A percentile compares a stretch with the other conserved stretches of the same genome.
Conservation (phyloP, 495 filamentous ascomycete species). For the Hypoxylon intermedium region DNA sequence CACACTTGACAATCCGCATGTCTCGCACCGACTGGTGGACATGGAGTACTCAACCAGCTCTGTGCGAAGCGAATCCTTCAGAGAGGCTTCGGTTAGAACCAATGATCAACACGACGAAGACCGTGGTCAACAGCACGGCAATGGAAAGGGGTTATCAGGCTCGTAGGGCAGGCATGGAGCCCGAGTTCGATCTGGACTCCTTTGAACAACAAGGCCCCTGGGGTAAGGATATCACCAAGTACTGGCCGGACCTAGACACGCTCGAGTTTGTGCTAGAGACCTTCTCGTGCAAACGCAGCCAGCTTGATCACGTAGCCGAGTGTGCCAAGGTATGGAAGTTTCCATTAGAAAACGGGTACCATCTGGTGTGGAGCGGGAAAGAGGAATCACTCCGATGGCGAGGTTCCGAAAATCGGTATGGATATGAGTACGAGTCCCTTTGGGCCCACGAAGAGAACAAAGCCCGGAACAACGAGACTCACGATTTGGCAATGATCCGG, state of each 20-base stretch:
- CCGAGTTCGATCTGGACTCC: conserved; percentile 37
- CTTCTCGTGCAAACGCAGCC: conserved; percentile 28
- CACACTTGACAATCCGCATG: conserved; percentile 39
- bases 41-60: conserved; percentile 21
- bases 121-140: conserved; percentile 11
- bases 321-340: conserved; percentile 44
- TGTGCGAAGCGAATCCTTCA: not conserved
- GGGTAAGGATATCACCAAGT: conserved; percentile 34
- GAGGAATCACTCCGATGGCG: conserved; percentile 30
- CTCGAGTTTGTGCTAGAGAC: conserved; percentile 41
- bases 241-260: conserved; percentile 38
- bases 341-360: conserved; percentile 25
- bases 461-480: not conserved
- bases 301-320: conserved; percentile 37
- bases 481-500: not conserved
- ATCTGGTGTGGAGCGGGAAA: conserved; percentile 34
- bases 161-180: conserved; percentile 32
- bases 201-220: conserved; percentile 39
- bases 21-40: conserved; percentile 42
- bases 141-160: conserved; percentile 37
- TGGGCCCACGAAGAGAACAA: conserved; percentile 13
- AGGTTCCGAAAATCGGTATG: conserved; percentile 23
- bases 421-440: conserved; percentile 8
- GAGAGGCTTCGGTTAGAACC: conserved; percentile 39
- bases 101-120: conserved; percentile 38